Base-by-base conservation (phyloP, 306 rosid genomes). In the Astragalus glycyphyllos region DNA sequence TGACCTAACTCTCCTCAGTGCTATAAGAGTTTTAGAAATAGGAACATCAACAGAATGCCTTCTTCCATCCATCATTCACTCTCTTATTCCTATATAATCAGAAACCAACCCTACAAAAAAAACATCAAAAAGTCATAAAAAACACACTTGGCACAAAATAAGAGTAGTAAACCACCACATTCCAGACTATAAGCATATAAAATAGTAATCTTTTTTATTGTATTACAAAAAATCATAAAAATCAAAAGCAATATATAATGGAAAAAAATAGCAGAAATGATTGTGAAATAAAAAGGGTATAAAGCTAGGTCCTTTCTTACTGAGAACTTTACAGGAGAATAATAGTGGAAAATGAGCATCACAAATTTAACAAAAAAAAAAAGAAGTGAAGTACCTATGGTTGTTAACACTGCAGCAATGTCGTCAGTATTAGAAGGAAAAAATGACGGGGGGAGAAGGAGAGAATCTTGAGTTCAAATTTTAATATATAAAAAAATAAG, bases 41-140 rank as follows among this genome's bases (percentile, higher is more conserved):
- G 98, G 98, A 80, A 89, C 50, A 78, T 92, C 98, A 56, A 92
- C 87, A 37, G 96, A 92, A 79, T 92, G 98, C 64, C 96, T 83
- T 75, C 98, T 49, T 10, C 95, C 95, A 76, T 92, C 96, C 90
- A 77, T 89, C 82, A 75, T 80, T 62, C 23, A 75, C 82, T 62
- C 23, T 46, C 69, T 77, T 7, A 17, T 71, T 34, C 29, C 51
- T 23, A 32, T 23, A 62, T 3, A 78, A 38, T 58, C 74, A 72
- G 10, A 68, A 75, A 40, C 9, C 64, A 75, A 72, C 79, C 84
- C 73, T 58, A 26, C 60, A 44, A 74, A 66, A 9, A 81, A 60
- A 44, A 31, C 20, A 65, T 42, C 35, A 46, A 50, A 60, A 64
- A 61, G n/a, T n/a, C n/a, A n/a, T n/a, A 12, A 8, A 56, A 26